Evolutionary conservation across 1,139 yeast genomes (phyloP).

Genomic region (Waltiozyma sp.): DNA sequence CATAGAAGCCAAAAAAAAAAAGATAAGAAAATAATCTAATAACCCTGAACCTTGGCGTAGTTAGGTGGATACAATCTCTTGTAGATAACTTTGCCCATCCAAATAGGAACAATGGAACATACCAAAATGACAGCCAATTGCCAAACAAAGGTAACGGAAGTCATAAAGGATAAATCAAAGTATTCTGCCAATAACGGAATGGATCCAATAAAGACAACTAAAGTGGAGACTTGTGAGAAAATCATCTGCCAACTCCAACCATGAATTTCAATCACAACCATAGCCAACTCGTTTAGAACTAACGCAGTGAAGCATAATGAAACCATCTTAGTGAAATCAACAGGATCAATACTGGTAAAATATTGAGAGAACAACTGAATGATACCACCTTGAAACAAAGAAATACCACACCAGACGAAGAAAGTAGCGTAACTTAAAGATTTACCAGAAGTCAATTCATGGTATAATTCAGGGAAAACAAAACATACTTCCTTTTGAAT

Average conservation of each 20-base stretch:
- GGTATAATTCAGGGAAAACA: constrained; percentile 88
- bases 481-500: constrained; percentile 84
- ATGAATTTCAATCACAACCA: constrained; percentile 89
- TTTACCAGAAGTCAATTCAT: constrained; percentile 80
- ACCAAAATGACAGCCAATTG: constrained; percentile 53
- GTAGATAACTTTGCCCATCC: constrained; percentile 69
- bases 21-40: too few species aligned
- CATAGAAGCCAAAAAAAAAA: too few species aligned
- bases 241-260: constrained; percentile 83
- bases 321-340: constrained; percentile 63
- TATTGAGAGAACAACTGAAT: constrained; percentile 75
- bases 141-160: constrained; percentile 54
- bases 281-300: constrained; percentile 73
- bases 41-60: constrained; percentile 93
- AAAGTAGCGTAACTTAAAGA: constrained; percentile 81
- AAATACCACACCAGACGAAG: constrained; percentile 82
- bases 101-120: constrained; percentile 77
- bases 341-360: constrained; percentile 51
- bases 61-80: constrained; percentile 83
- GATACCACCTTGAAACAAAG: constrained; percentile 75
- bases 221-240: constrained; percentile 59
- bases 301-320: constrained; percentile 74
- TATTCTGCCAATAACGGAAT: constrained; percentile 80
- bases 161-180: constrained; percentile 59
- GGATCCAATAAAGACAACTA: constrained; percentile 55